These are phyloP conservation scores for Alternaria sp. DNA, from an alignment of 2,329 filamentous ascomycete genomes.

Conservation along the genomic window DNA sequence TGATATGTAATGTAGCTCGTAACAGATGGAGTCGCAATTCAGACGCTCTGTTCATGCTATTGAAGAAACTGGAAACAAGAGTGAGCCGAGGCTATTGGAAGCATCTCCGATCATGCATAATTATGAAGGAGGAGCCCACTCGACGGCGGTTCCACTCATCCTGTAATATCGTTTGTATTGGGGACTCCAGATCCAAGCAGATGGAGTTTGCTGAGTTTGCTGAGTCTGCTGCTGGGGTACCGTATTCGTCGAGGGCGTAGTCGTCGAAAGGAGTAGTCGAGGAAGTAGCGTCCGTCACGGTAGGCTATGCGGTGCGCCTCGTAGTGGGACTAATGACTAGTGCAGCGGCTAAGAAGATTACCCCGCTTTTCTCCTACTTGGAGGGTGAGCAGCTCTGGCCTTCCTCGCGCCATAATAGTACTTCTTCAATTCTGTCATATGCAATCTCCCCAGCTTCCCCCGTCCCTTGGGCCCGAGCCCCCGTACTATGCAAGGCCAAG, in stretches of 20 bases:
- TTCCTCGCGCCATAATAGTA: not conserved
- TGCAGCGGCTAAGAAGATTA: not conserved
- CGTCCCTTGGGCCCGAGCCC: not conserved
- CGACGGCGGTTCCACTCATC: not conserved
- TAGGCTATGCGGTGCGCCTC: too few species aligned
- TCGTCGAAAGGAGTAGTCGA: not conserved
- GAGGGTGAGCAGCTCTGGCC: not conserved
- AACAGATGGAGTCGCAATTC: not conserved
- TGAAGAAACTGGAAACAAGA: not conserved
- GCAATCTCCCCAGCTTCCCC: constrained; percentile 8
- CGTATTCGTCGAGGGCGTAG: not conserved
- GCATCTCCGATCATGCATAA: not conserved
- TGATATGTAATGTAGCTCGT: not conserved
- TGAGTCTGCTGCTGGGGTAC: not conserved
- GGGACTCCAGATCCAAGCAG: not conserved
- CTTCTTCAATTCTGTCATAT: constrained; percentile 14
- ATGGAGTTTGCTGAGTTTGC: not conserved
- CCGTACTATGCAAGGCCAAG: constrained; percentile 8
- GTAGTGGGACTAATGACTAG: too few species aligned
- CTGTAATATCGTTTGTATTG: not conserved
- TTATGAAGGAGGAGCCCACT: not conserved
- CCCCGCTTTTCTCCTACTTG: not conserved
- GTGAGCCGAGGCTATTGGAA: not conserved
- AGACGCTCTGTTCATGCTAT: not conserved
- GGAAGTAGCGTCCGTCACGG: not conserved